Percentiles rank a stretch among this genome's conserved stretches.
phyloP scores from a whole-genome alignment of 768 basidiomycete species.

The Lactarius deliciosus region DNA sequence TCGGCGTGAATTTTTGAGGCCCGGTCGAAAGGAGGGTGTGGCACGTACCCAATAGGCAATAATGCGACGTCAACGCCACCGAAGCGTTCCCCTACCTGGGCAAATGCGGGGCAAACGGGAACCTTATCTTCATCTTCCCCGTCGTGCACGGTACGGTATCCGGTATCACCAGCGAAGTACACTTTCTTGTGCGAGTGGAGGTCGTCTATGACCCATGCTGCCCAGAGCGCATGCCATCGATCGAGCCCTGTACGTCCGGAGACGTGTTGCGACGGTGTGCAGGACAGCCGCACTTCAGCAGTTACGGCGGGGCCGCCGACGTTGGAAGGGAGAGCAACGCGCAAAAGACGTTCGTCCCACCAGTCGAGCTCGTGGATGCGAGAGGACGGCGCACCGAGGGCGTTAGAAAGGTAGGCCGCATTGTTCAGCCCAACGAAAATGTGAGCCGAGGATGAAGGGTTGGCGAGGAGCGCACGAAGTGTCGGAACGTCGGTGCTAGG shows the following conservation, averaged over 20 bases:
- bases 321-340: slow-evolving; percentile 34
- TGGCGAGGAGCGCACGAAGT: slow-evolving; percentile 34
- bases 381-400: slow-evolving; percentile 35
- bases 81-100: slow-evolving; percentile 61
- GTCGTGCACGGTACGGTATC: slow-evolving; percentile 49
- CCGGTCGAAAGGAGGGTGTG: background rate
- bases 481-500: slow-evolving; percentile 39
- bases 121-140: slow-evolving; percentile 50
- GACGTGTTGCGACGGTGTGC: slow-evolving; percentile 66
- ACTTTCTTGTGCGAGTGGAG: slow-evolving; percentile 48
- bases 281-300: slow-evolving; percentile 48
- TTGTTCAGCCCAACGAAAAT: slow-evolving; percentile 52
- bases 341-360: slow-evolving; percentile 43
- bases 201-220: slow-evolving; percentile 61
- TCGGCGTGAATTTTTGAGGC: background rate
- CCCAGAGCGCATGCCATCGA: slow-evolving; percentile 60
- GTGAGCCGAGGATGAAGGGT: slow-evolving; percentile 35
- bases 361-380: slow-evolving; percentile 50
- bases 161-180: slow-evolving; percentile 73
- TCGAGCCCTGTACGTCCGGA: slow-evolving; percentile 52
- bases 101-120: slow-evolving; percentile 69
- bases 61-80: slow-evolving; percentile 67
- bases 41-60: slow-evolving; percentile 63
- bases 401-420: slow-evolving; percentile 34
- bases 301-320: slow-evolving; percentile 9